Evolutionary conservation across 306 rosid species (phyloP).

Genomic region (Dicorynia guianensis): DNA sequence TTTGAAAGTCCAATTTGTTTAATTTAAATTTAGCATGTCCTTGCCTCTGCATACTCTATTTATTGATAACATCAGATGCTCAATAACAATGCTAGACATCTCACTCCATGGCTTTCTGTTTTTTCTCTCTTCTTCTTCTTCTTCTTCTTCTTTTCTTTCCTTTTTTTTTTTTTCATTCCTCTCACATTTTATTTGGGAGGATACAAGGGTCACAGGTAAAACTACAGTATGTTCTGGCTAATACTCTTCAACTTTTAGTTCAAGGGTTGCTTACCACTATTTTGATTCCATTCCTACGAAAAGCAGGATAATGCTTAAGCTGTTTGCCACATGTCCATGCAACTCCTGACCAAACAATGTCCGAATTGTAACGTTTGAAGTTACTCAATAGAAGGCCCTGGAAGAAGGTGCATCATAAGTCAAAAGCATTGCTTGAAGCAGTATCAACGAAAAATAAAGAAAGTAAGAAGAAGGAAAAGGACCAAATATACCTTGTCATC

Average conservation of each 20-base stretch:
- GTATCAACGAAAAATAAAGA: background rate
- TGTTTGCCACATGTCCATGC: constrained; percentile 96
- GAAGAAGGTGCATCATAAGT: constrained; percentile 34
- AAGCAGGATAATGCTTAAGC: constrained; percentile 89
- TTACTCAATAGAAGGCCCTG: constrained; percentile 66
- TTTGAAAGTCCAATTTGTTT: background rate
- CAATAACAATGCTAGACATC: background rate
- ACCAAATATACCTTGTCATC: constrained; percentile 56
- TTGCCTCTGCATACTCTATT: background rate
- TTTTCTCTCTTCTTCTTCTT: background rate
- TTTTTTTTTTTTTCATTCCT: too few species aligned
- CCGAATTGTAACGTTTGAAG: constrained; percentile 68
- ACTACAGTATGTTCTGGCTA: background rate
- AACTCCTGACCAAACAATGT: constrained; percentile 91
- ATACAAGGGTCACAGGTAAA: background rate
- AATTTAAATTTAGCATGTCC: background rate
- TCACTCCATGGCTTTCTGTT: background rate
- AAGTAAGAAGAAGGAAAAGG: background rate
- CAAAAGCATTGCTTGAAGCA: constrained; percentile 31
- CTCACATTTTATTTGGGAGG: background rate
- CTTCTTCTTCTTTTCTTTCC: too few species aligned
- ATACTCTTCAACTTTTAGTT: constrained; percentile 11
- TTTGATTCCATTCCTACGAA: constrained; percentile 86
- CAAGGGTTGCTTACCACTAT: constrained; percentile 67
- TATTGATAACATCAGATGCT: background rate